Evolutionary conservation across 2,329 filamentous ascomycete species (phyloP), one percentile per base, ranked within the genome.

Genomic region (Cadophora sp.): DNA sequence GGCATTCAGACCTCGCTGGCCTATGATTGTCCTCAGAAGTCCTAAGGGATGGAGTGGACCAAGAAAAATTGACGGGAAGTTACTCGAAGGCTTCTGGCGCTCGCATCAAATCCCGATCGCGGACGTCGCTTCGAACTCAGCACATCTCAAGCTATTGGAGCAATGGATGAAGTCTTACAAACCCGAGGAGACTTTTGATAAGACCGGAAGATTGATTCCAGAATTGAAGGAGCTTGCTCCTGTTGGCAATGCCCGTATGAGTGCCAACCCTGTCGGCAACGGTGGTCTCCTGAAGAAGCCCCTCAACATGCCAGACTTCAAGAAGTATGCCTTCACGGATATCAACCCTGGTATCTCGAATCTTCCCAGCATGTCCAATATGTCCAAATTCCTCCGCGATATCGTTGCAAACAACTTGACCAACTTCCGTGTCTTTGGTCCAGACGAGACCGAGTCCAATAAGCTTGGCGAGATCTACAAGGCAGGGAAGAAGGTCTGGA

Each of bases 31-130:
- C 46, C 87, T 94, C 40, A 87, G 92, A 74, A 91, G 86, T 40
- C 92, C 92, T 65, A 94, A 94, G 81, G 92, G 92, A 66, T 94
- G 92, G 92, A 93, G 90, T 16, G 91, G 87, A 1, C 92, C 92
- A 6, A 85, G 90, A 68, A 90, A 92, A 78, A 75, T 94, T 62
- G 90, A 91, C 73, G 86, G 86, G 67, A 90, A 92, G 76, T 89
- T 86, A 73, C 84, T 93, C 8, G 88, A 88, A 73, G 92, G 92
- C n/a, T 94, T 88, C 82, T 94, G 91, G 91, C 86, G 91, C 53
- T 83, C 91, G 22, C 92, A 94, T 76, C 92, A 94, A 79, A 89
- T 94, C 7, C 92, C 92, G 53, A 89, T 94, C 68, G 85, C 91
- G 4, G 90, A 92, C 71, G 89, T 91, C 1, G 83, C 84, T 43